These are phyloP conservation scores for Lactarius indigo DNA, from an alignment of 768 basidiomycete genomes.

Conservation along the genomic window DNA sequence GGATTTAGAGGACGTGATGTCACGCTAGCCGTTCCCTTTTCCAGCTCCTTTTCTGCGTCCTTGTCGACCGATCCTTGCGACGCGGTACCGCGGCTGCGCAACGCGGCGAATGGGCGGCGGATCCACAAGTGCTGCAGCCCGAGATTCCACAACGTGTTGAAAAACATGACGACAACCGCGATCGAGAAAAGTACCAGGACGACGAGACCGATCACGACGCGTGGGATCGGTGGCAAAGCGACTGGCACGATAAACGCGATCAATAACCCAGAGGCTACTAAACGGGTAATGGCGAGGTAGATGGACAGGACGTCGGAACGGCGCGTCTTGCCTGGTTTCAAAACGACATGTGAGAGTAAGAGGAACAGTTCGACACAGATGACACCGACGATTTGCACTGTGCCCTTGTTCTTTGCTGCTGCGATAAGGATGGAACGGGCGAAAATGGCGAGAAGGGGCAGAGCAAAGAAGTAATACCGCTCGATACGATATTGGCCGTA, in stretches of 20 bases:
- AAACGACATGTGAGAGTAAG: slow-evolving; percentile 46
- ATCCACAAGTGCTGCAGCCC: slow-evolving; percentile 33
- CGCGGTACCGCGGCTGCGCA: slow-evolving; percentile 24
- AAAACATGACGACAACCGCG: slow-evolving; percentile 62
- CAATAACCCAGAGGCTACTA: slow-evolving; percentile 67
- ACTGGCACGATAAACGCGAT: slow-evolving; percentile 73
- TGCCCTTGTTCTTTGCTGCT: slow-evolving; percentile 56
- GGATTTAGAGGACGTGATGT: slow-evolving; percentile 45
- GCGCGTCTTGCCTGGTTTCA: slow-evolving; percentile 63
- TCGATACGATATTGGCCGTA: slow-evolving; percentile 62
- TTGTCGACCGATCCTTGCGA: slow-evolving; percentile 32
- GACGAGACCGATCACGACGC: slow-evolving; percentile 77
- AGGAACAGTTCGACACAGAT: slow-evolving; percentile 64
- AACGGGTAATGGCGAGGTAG: slow-evolving; percentile 62
- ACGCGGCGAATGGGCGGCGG: slow-evolving; percentile 25
- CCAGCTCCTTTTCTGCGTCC: slow-evolving; percentile 27
- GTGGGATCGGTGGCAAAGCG: slow-evolving; percentile 66
- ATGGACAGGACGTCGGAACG: slow-evolving; percentile 68
- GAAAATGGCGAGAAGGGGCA: slow-evolving; percentile 54
- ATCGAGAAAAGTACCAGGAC: slow-evolving; percentile 69
- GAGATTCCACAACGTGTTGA: slow-evolving; percentile 57
- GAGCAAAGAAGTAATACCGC: slow-evolving; percentile 66
- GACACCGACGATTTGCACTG: slow-evolving; percentile 65
- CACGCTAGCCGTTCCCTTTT: slow-evolving; percentile 11
- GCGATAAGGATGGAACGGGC: slow-evolving; percentile 72